Evolutionary conservation across 306 rosid genomes (phyloP), one percentile per base, ranked within the genome.

Genomic region (Vigna trinervia): DNA sequence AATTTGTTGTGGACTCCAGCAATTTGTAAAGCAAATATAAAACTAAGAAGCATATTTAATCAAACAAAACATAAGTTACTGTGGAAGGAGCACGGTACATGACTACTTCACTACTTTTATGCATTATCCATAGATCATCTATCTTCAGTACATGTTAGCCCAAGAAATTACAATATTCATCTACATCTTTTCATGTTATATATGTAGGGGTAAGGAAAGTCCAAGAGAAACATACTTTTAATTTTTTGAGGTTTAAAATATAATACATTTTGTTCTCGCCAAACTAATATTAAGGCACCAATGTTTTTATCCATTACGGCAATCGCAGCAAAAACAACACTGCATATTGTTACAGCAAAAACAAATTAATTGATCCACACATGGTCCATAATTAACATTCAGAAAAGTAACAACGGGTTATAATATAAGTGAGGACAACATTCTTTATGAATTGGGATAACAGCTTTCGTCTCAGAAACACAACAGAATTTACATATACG

Each of bases 191-290:
- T 46, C 7, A 3, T 50, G 22, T 41, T 61, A 48, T 6, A 75
- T 34, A 19, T 57, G 36, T 38, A 2, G 5, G 76, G 39, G 59
- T 23, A 69, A 26, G 62, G 20, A 4, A 70, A 36, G 22, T 48
- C 17, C 45, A 45, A 26, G 28, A 12, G 47, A 43, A n/a, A 38
- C 12, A 36, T 30, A 30, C 4, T 64, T 46, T 20, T 17, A 59
- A 75, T 26, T 34, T 39, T 67, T 73, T 52, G 13, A 66, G 23
- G 75, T 46, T 23, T 28, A 59, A 51, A 81, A 58, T 41, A 69
- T 7, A 69, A 39, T 48, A 51, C n/a, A 67, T n/a, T 75, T 59
- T 45, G 28, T 59, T 75, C 36, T 66, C 12, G 28, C 17, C 48
- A 14, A 74, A 47, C 66, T 67, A 48, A 59, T 68, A 36, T 36